Conservation (phyloP, 345 rosid species). For the Diplotaxis tenuifolia region DNA sequence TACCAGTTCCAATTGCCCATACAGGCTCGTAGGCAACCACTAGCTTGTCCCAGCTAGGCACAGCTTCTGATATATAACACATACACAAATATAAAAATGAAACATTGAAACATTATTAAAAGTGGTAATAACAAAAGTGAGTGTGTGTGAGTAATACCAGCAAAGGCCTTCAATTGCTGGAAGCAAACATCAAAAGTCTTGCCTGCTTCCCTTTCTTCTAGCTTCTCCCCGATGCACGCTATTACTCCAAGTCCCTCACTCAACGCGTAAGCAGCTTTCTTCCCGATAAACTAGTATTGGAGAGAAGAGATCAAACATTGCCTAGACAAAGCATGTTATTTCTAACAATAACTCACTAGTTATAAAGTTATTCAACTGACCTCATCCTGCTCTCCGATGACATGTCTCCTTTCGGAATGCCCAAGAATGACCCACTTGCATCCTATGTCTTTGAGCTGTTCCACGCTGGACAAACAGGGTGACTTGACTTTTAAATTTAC, state of each 20-base stretch:
- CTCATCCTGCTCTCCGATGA: constrained; percentile 90
- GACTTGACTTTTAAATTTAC: no score
- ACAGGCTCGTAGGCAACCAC: constrained; percentile 98
- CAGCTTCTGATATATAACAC: constrained; percentile 62
- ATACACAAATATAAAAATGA: not conserved
- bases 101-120: not conserved
- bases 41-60: constrained; percentile 82
- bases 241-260: constrained; percentile 86
- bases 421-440: constrained; percentile 99
- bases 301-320: constrained; percentile 5
- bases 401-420: constrained; percentile 94
- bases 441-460: constrained; percentile 85
- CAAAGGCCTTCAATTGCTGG: constrained; percentile 81
- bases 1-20: constrained; percentile 99
- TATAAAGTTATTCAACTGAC: constrained; percentile 36
- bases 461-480: no score
- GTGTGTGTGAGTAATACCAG: constrained; percentile 52
- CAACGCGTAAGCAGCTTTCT: constrained; percentile 94
- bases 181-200: constrained; percentile 95
- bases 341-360: not conserved
- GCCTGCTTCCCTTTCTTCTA: constrained; percentile 94
- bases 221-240: constrained; percentile 88
- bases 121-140: not conserved
- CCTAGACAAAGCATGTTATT: not conserved
- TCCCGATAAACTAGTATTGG: constrained; percentile 73